Conservation (phyloP, 352 stramenopile species). For the Phytopythium oedochilum region DNA sequence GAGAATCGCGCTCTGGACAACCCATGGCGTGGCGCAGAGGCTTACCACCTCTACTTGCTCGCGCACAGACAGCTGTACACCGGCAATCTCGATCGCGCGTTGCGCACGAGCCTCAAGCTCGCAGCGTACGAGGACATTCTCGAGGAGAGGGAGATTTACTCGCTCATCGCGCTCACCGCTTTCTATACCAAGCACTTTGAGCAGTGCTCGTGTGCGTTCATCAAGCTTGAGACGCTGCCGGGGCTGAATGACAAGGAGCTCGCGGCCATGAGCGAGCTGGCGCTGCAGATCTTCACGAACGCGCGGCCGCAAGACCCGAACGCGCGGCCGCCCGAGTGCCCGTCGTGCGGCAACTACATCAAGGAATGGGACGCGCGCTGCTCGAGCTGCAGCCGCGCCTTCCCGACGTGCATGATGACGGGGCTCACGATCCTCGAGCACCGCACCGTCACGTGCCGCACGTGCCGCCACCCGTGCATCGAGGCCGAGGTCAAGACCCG, state of each 20-base stretch:
- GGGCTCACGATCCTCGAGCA: conserved; percentile 71
- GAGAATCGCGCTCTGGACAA: conserved; percentile 88
- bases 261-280: conserved; percentile 53
- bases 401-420: conserved; percentile 78
- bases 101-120: conserved; percentile 87
- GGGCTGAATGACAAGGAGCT: conserved; percentile 55
- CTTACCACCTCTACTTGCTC: conserved; percentile 93
- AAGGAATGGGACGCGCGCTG: conserved; percentile 87
- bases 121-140: conserved; percentile 91
- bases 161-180: conserved; percentile 89
- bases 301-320: conserved; percentile 73
- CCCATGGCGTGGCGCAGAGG: conserved; percentile 91
- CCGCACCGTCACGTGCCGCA: conserved; percentile 75
- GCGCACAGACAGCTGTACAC: conserved; percentile 91
- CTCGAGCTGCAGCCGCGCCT: conserved; percentile 64
- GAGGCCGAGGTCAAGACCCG: conserved; percentile 78
- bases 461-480: conserved; percentile 84
- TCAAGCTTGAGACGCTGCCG: conserved; percentile 89
- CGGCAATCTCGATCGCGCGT: conserved; percentile 71
- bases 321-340: conserved; percentile 74
- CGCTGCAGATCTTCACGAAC: conserved; percentile 86
- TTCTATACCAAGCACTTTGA: conserved; percentile 91
- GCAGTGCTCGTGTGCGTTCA: conserved; percentile 89
- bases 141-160: conserved; percentile 89
- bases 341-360: conserved; percentile 72